Base-by-base conservation (phyloP, 2,329 filamentous ascomycete species). In the Pyrenophora tritici-repentis region DNA sequence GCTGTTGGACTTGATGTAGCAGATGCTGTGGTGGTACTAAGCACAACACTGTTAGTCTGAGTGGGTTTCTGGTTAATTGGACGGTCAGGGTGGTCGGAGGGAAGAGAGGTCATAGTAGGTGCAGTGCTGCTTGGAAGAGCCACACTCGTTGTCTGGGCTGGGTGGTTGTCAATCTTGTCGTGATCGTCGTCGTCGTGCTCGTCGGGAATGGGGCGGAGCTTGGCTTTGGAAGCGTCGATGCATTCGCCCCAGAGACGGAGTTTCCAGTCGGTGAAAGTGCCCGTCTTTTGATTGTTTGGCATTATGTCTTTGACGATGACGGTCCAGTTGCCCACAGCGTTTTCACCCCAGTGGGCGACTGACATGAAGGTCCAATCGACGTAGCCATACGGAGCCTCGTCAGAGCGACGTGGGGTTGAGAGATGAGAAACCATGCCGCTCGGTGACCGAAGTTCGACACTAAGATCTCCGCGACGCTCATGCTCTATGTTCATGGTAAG, bases 311-410 rank as follows among this genome's bases (percentile, higher is more conserved):
- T 94, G 66, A 97, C 85, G 42, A 97, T 79, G 33, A 99, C 82
- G 0, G 89, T 96, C 94, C 94, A 99, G 17, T 84, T 92, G 44
- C 94, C 94, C 50, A 92, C 74, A 52, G 91, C 92, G 36, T 83
- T 82, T 75, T 99, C 94, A 41, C 94, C 94, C 91, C 92, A 99
- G 72, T 99, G 94, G 58, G 87, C 92, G 32, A 99, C 94, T 55
- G 88, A 95, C 94, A 99, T 99, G 67, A 99, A 99, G 0, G 93
- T 97, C 94, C 94, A 99, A 75, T 97, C 91, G 32, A 86, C 78
- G 71, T 97, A 99, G 7, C 94, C 94, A 17, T 76, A 74, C 0
- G 76, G 70, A 31, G 81, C 82, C 1, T 81, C 78, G 72, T 99
- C 94, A 17, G 84, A 74, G 53, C 81, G 81, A 58, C 94, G 88